A percentile compares a stretch with the other conserved stretches of the same genome.
phyloP scores from a whole-genome alignment of 2,329 filamentous ascomycete species.

The Colletotrichum acutatum region DNA sequence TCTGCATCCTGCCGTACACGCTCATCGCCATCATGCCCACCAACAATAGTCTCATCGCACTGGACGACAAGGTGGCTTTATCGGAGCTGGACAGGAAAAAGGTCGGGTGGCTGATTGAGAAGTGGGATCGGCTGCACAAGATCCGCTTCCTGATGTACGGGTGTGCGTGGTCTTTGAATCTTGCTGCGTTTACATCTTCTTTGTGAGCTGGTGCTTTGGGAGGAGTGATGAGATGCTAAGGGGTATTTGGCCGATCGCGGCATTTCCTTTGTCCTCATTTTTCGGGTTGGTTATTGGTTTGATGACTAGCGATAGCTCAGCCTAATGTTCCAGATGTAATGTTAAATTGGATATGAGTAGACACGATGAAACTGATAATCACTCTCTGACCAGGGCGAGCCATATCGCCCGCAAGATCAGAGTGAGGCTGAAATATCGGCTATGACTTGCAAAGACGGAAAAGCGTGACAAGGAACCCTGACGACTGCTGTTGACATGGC shows the following conservation, averaged over 20 bases:
- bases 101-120: slow-evolving; percentile 1
- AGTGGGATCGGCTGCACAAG: slow-evolving; percentile 8
- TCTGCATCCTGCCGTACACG: not conserved
- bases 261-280: not conserved
- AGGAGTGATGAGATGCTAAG: not conserved
- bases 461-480: not conserved
- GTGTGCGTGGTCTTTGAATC: not conserved
- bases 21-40: not conserved
- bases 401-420: not conserved
- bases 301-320: not conserved
- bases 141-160: not conserved
- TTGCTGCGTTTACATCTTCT: not conserved
- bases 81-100: slow-evolving; percentile 10
- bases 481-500: not conserved
- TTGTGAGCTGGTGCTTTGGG: not conserved
- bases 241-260: no score
- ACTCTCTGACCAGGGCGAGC: not conserved
- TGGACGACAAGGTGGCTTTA: slow-evolving; percentile 14
- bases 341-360: not conserved
- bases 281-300: not conserved
- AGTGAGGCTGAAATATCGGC: not conserved
- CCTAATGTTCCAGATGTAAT: not conserved
- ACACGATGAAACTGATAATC: not conserved
- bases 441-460: not conserved
- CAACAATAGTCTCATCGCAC: not conserved